Evolutionary conservation across 306 rosid genomes (phyloP).

Genomic region (Cucumis cinereus): DNA sequence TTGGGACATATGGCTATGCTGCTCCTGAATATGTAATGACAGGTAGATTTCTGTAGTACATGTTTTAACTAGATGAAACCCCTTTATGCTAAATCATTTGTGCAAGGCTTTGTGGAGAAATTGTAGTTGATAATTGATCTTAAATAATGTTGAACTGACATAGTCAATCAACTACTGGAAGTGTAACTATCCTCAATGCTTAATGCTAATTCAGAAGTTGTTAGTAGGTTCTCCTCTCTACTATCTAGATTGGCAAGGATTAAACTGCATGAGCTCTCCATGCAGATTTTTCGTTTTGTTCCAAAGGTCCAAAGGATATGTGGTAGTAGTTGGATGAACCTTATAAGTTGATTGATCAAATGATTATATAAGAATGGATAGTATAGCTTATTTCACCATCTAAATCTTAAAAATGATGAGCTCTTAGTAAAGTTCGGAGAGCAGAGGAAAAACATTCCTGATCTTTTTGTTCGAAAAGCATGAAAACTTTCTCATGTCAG

Average conservation of each 20-base stretch:
- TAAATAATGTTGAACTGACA: neutral
- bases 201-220: no score
- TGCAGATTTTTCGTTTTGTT: neutral
- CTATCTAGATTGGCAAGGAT: neutral
- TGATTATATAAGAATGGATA: neutral
- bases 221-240: neutral
- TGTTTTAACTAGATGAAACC: neutral
- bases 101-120: neutral
- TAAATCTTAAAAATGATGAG: neutral
- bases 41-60: conserved; percentile 24
- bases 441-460: neutral
- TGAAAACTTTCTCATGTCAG: neutral
- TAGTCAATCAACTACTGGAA: neutral
- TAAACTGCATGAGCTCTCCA: neutral
- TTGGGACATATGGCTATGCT: conserved; percentile 94
- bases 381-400: neutral
- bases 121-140: neutral
- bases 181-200: neutral
- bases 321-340: neutral
- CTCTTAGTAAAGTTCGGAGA: neutral
- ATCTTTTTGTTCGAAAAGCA: neutral
- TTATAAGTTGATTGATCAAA: neutral
- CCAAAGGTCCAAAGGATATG: neutral
- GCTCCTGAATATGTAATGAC: conserved; percentile 99
- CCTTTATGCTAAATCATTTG: neutral